Percentiles rank a stretch among this genome's conserved stretches.
Evolutionary conservation across 495 filamentous ascomycete genomes (phyloP).

Genomic region (Diplogelasinospora grovesii): DNA sequence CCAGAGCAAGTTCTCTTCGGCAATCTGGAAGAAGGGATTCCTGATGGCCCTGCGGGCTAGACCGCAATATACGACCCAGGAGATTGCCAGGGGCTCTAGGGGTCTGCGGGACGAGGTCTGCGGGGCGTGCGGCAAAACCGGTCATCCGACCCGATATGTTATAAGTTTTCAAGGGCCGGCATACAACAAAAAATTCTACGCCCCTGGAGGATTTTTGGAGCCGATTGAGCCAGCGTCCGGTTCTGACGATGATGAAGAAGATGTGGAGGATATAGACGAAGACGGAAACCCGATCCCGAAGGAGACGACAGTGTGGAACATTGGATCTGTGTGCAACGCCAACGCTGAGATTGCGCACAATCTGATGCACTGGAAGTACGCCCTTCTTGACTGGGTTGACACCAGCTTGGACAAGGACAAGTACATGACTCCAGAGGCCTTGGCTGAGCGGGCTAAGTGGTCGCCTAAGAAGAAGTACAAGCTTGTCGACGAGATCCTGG

Average conservation of each 20-base stretch:
- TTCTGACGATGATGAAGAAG: slow-evolving; percentile 36
- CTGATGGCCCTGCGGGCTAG: slow-evolving; percentile 56
- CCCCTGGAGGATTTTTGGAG: slow-evolving; percentile 43
- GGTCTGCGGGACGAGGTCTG: slow-evolving; percentile 54
- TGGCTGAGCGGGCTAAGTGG: slow-evolving; percentile 35
- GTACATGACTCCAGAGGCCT: slow-evolving; percentile 34
- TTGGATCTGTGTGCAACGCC: slow-evolving; percentile 48
- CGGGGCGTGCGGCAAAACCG: slow-evolving; percentile 68
- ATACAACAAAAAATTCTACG: slow-evolving; percentile 55
- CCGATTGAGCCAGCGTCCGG: slow-evolving; percentile 39
- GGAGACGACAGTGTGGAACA: slow-evolving; percentile 31
- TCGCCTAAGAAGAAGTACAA: slow-evolving; percentile 47
- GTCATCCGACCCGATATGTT: slow-evolving; percentile 56
- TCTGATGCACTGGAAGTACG: slow-evolving; percentile 68
- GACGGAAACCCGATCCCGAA: slow-evolving; percentile 31
- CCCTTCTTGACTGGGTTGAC: slow-evolving; percentile 64
- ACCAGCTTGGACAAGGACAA: slow-evolving; percentile 51
- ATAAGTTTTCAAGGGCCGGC: slow-evolving; percentile 60
- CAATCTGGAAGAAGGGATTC: slow-evolving; percentile 67
- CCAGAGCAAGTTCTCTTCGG: slow-evolving; percentile 64
- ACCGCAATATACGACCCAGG: slow-evolving; percentile 35
- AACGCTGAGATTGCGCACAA: slow-evolving; percentile 66
- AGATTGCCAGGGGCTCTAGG: slow-evolving; percentile 16
- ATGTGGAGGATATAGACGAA: slow-evolving; percentile 29
- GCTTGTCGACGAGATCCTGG: slow-evolving; percentile 42